A percentile compares a stretch with the other conserved stretches of the same genome.
phyloP scores from a whole-genome alignment of 441 rosid genomes.

The Populus hybrid region DNA sequence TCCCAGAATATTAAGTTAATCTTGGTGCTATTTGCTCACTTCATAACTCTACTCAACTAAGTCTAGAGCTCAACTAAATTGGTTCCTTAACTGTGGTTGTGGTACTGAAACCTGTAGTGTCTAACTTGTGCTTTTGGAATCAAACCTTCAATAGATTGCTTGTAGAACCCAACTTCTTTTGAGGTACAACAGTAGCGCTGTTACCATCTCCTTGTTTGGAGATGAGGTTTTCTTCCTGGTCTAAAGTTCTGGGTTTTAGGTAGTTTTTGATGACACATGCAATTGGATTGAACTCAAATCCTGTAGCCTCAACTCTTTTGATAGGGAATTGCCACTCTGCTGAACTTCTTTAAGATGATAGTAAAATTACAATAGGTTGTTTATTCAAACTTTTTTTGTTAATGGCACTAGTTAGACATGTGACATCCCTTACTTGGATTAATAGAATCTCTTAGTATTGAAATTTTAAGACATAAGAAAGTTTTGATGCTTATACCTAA shows the following conservation, averaged over 20 bases:
- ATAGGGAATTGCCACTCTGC: neutral
- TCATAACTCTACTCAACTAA: neutral
- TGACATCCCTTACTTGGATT: neutral
- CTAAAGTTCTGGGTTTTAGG: neutral
- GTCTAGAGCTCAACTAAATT: neutral
- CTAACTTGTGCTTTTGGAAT: neutral
- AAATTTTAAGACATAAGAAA: neutral
- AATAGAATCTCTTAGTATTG: neutral
- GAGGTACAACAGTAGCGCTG: neutral
- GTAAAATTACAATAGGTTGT: neutral
- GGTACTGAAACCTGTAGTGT: neutral
- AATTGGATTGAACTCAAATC: slow-evolving; percentile 1
- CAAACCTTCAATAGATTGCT: neutral
- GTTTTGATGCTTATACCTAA: neutral
- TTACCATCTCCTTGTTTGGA: neutral
- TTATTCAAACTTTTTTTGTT: neutral
- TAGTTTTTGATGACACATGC: neutral
- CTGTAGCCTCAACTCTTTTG: neutral
- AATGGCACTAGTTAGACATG: neutral
- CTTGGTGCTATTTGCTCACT: neutral
- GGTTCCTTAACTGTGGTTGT: neutral
- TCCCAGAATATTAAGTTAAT: neutral
- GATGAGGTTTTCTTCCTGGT: neutral
- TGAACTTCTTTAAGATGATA: neutral
- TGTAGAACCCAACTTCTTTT: neutral